Conservation (phyloP, 345 rosid genomes). For the Gossypioides kirkii region DNA sequence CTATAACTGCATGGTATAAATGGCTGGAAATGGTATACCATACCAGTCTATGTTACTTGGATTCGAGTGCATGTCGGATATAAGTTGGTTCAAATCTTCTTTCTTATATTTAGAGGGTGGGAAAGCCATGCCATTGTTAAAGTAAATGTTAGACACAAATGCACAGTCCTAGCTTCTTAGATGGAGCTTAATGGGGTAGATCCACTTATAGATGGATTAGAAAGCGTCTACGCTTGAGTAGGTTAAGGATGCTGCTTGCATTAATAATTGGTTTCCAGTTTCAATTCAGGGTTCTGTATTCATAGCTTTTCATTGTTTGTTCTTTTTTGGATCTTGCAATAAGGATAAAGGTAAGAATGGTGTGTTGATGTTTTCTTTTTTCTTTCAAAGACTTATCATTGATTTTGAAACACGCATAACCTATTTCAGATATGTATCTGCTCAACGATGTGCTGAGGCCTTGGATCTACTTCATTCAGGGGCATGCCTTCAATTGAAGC, state of each 20-base stretch:
- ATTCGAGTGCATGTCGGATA: background rate
- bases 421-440: constrained; percentile 52
- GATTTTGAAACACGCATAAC: constrained; percentile 13
- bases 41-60: background rate
- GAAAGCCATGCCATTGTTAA: background rate
- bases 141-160: background rate
- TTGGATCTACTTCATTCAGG: constrained; percentile 78
- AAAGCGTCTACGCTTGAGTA: background rate
- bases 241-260: background rate
- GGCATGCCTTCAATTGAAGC: constrained; percentile 70
- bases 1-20: constrained; percentile 69
- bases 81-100: background rate
- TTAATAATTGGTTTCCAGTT: background rate
- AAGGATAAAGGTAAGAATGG: background rate
- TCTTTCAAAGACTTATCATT: background rate
- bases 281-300: background rate
- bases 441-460: constrained; percentile 81
- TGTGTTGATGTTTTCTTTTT: background rate
- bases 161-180: background rate
- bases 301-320: background rate
- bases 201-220: background rate
- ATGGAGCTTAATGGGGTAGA: background rate
- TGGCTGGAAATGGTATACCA: background rate
- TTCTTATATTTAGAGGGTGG: background rate
- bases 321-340: background rate